phyloP scores from a whole-genome alignment of 2,329 filamentous ascomycete genomes.

The Ceratocystiopsis minuta region DNA sequence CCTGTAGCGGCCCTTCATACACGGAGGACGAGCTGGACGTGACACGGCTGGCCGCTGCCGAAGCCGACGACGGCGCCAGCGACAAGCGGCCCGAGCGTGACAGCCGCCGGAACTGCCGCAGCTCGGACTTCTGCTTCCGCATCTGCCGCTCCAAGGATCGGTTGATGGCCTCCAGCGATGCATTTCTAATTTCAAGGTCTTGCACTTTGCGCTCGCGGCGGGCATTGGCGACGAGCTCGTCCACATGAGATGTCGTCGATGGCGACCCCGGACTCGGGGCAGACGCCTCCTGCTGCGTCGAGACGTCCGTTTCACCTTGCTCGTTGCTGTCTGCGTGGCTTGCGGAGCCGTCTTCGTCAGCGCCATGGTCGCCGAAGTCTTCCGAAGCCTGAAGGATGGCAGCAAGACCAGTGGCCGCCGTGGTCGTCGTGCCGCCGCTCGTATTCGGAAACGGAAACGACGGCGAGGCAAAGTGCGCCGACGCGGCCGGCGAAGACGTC shows the following conservation, averaged over 20 bases:
- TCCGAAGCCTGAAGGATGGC: slow-evolving; percentile 39
- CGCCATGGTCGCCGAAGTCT: slow-evolving; percentile 20
- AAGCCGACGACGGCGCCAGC: slow-evolving; percentile 20
- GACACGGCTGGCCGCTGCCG: slow-evolving; percentile 19
- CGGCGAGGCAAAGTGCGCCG: slow-evolving; percentile 1
- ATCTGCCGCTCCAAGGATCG: slow-evolving; percentile 79
- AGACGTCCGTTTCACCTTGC: slow-evolving; percentile 10
- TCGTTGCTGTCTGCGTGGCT: background rate
- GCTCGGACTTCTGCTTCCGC: slow-evolving; percentile 73
- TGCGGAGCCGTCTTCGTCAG: background rate
- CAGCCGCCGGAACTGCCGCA: slow-evolving; percentile 71
- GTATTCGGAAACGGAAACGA: background rate
- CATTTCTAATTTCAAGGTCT: slow-evolving; percentile 92
- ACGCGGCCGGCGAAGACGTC: slow-evolving; percentile 2
- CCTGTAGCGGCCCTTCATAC: slow-evolving; percentile 19
- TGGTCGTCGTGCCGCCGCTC: background rate
- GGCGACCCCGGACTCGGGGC: too few species aligned
- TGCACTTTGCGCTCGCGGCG: slow-evolving; percentile 86
- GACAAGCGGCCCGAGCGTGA: slow-evolving; percentile 65
- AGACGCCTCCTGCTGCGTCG: slow-evolving; percentile 3
- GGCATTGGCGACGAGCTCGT: slow-evolving; percentile 71
- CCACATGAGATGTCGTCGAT: slow-evolving; percentile 26
- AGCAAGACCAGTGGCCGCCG: slow-evolving; percentile 22
- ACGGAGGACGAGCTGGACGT: slow-evolving; percentile 26
- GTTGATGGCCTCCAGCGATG: slow-evolving; percentile 87